Conservation (phyloP, 2,329 filamentous ascomycete species). For the Talaromyces sp. region DNA sequence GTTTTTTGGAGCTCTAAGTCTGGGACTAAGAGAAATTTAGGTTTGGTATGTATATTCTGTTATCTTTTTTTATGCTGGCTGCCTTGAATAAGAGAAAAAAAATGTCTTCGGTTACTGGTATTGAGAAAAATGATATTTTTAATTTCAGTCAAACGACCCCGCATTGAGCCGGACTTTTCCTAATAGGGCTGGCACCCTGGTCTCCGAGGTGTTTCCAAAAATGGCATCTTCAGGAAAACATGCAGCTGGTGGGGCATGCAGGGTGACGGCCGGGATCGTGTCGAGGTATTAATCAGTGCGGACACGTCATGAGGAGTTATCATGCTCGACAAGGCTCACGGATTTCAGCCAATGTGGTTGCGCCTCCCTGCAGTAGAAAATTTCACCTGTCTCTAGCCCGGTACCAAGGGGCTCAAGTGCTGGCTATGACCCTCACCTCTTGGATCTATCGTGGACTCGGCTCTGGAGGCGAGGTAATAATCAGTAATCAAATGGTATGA, state of each 20-base stretch:
- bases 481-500: no score
- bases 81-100: no score
- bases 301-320: not conserved
- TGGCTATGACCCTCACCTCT: not conserved
- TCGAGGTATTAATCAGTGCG: not conserved
- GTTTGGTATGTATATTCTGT: no score
- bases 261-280: not conserved
- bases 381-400: not conserved
- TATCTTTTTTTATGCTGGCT: no score
- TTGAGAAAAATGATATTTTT: no score
- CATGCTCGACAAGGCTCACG: not conserved
- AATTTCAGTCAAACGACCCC: not conserved
- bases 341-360: not conserved
- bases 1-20: no score
- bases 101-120: no score
- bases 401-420: no score
- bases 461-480: no score
- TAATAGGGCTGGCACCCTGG: not conserved
- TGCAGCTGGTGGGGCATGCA: not conserved
- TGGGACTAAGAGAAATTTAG: no score
- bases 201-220: constrained; percentile 7
- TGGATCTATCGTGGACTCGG: not conserved
- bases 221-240: constrained; percentile 13
- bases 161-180: not conserved
- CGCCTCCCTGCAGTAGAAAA: not conserved